Base-by-base conservation (phyloP, 345 rosid genomes). In the Erysimum cheiranthoides region DNA sequence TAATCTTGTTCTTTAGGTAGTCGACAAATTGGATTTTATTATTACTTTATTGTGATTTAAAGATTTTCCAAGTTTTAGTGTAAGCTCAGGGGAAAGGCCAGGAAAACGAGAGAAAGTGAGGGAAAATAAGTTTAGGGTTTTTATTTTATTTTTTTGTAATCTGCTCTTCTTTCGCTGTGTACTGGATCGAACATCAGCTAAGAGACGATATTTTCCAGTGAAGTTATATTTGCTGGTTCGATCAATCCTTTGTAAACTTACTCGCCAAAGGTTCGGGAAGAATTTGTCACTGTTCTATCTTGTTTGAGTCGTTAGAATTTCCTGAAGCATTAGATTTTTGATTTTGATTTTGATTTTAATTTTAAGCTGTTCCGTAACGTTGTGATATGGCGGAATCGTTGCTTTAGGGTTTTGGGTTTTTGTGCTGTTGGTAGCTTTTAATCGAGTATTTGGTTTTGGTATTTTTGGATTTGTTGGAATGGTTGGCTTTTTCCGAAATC, bases 41-140 rank as follows among this genome's bases (percentile, higher is more conserved):
- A 57, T 11, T 17, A 7, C 8, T 27, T 8, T 38, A 10, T 17
- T 40, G 21, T 9, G 7, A 73, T 73, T 43, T 40, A 39, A 60
- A 71, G 57, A 13, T 2, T 40, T 72, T 49, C 13, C 38, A 17
- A 45, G 3, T 38, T 51, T 30, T 10, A 11, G 10, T 5, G 10
- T 5, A 36, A 28, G 34, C 32, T 18, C 13, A 10, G 12, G 34
- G 42, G 18, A 25, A 39, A 67, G 27, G 21, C 42, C 27, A 16
- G 18, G 14, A 4, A 58, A 75, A 28, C 69, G 70, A 51, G 74
- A 68, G 69, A 61, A 58, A 60, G 36, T 75, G 69, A 28, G 69
- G 28, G 28, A n/a, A n/a, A 59, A 59, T 38, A 21, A 4, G 2
- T 3, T 63, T 47, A 60, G 75, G 75, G 64, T 62, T 73, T 62